Conservation (phyloP, 1,284 basidiomycete genomes). For the Sutorius eximius region DNA sequence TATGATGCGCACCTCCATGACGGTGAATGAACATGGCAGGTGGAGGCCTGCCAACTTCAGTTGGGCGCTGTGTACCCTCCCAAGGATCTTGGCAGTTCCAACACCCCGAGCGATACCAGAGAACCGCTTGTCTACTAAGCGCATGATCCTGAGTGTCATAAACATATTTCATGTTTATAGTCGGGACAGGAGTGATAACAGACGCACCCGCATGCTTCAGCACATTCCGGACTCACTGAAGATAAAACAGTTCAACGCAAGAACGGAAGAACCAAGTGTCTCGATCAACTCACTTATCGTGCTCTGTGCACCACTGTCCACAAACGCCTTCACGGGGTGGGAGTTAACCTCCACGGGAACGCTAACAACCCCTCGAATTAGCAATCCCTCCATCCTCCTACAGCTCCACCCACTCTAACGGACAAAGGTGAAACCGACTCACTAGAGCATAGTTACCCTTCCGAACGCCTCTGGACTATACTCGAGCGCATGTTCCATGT, state of each 20-base stretch:
- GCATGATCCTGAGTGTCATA: slow-evolving; percentile 70
- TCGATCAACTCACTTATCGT: slow-evolving; percentile 81
- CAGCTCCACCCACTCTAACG: not conserved
- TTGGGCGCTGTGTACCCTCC: slow-evolving; percentile 91
- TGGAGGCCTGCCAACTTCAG: slow-evolving; percentile 83
- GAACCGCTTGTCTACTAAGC: slow-evolving; percentile 86
- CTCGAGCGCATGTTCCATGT: slow-evolving; percentile 89
- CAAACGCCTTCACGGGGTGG: slow-evolving; percentile 90
- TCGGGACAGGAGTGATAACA: not conserved
- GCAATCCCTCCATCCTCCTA: not conserved
- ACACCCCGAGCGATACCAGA: slow-evolving; percentile 93
- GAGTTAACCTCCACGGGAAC: slow-evolving; percentile 91
- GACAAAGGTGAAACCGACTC: slow-evolving; percentile 32
- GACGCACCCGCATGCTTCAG: slow-evolving; percentile 85
- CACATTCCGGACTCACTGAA: slow-evolving; percentile 91
- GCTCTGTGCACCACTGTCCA: slow-evolving; percentile 95
- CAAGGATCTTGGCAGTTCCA: slow-evolving; percentile 92
- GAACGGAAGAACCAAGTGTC: slow-evolving; percentile 1
- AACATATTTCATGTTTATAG: not conserved
- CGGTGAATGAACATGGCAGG: slow-evolving; percentile 91
- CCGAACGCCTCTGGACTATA: slow-evolving; percentile 94
- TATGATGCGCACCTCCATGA: slow-evolving; percentile 73
- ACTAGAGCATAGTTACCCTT: slow-evolving; percentile 96
- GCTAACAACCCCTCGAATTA: slow-evolving; percentile 40
- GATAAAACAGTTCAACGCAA: slow-evolving; percentile 10